Percentiles rank a stretch among this genome's conserved stretches.
Conservation (phyloP, 108 stramenopile species). For the Skeletonema costatum region DNA sequence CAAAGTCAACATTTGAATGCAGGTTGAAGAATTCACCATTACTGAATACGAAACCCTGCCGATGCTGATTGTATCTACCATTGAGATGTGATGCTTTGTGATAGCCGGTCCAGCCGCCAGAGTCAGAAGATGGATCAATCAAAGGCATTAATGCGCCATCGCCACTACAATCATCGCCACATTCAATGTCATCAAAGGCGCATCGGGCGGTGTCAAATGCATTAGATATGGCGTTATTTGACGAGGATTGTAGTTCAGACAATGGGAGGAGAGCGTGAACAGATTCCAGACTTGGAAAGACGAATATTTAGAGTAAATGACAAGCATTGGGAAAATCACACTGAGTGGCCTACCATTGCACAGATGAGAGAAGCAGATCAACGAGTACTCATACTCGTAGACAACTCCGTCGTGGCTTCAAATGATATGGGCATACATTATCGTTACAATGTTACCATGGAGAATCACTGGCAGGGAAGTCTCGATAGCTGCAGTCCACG, state of each 20-base stretch:
- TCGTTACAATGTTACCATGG: constrained; percentile 14
- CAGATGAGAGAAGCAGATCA: constrained; percentile 21
- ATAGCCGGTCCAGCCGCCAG: constrained; percentile 75
- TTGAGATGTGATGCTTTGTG: constrained; percentile 54
- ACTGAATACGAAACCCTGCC: constrained; percentile 84
- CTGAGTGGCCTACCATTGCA: constrained; percentile 26
- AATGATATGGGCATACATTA: constrained; percentile 15
- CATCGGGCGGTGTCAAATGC: constrained; percentile 42
- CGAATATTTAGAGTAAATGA: constrained; percentile 2
- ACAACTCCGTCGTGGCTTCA: constrained; percentile 4
- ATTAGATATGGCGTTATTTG: background rate
- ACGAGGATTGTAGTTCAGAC: constrained; percentile 1
- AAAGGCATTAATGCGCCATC: constrained; percentile 2
- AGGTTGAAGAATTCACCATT: constrained; percentile 54
- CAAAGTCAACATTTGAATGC: constrained; percentile 10
- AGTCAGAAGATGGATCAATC: constrained; percentile 60
- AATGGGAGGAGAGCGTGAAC: constrained; percentile 12
- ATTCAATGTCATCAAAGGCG: constrained; percentile 27
- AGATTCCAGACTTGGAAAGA: background rate
- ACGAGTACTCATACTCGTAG: constrained; percentile 22
- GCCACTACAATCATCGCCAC: background rate
- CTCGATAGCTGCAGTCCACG: constrained; percentile 14
- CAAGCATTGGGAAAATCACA: constrained; percentile 19
- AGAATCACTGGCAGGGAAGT: constrained; percentile 25
- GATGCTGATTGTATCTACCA: constrained; percentile 71